These are phyloP conservation scores for Penicillium janthinellum DNA, from an alignment of 2,329 filamentous ascomycete genomes.

Conservation along the genomic window DNA sequence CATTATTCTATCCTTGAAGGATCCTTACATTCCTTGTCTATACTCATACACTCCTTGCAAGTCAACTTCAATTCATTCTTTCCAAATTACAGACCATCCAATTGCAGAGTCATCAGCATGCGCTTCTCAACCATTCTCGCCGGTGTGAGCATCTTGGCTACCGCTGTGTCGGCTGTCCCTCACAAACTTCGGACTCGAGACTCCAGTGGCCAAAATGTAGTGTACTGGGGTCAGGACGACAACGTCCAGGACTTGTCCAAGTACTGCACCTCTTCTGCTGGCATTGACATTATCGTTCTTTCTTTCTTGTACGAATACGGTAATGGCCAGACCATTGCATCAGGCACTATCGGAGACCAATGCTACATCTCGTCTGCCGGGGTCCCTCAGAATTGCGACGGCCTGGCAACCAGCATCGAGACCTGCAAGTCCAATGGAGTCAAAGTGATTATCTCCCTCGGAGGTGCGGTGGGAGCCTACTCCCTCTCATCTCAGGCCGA, in stretches of 20 bases:
- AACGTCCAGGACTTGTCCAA: conserved; percentile 32
- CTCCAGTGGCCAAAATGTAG: conserved; percentile 34
- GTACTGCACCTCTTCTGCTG: conserved; percentile 43
- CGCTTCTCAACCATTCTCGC: background rate
- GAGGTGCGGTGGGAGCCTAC: conserved; percentile 45
- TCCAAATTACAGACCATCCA: background rate
- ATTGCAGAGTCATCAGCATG: background rate
- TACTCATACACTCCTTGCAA: background rate
- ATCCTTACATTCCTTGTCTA: background rate
- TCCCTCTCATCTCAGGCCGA: conserved; percentile 38
- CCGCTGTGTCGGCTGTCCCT: conserved; percentile 4
- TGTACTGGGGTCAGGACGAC: conserved; percentile 35
- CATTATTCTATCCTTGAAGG: background rate
- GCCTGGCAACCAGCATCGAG: conserved; percentile 45
- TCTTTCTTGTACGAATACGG: conserved; percentile 48
- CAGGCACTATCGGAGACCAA: conserved; percentile 45
- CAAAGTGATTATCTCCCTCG: conserved; percentile 51
- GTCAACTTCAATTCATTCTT: background rate
- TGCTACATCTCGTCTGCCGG: conserved; percentile 36
- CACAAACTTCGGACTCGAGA: conserved; percentile 3
- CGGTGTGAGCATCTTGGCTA: background rate
- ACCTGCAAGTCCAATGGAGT: conserved; percentile 48
- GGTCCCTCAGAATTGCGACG: conserved; percentile 36
- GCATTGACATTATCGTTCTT: conserved; percentile 49
- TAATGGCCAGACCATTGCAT: conserved; percentile 38